These are phyloP conservation scores for Ajuga chamaepitys DNA, from an alignment of 257 asterid species.

Conservation along the genomic window DNA sequence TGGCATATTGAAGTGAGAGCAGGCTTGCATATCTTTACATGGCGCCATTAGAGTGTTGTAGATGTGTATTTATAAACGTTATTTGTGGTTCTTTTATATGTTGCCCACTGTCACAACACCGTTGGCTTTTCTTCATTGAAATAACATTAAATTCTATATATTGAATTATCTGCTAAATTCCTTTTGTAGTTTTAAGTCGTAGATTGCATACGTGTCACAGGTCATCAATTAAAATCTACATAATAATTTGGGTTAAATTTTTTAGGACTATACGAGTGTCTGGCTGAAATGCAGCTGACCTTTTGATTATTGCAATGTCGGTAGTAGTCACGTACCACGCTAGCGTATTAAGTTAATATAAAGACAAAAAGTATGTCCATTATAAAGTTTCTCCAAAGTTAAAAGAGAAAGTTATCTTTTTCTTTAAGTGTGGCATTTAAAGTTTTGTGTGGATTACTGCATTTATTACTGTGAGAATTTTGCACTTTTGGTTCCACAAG, in stretches of 20 bases:
- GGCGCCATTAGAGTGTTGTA: background rate
- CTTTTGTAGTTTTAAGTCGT: conserved; percentile 7
- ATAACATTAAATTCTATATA: background rate
- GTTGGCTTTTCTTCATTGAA: conserved; percentile 6
- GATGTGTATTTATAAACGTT: background rate
- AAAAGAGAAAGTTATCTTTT: conserved; percentile 4
- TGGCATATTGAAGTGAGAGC: conserved; percentile 9
- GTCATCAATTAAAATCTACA: background rate
- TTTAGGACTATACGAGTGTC: conserved; percentile 8
- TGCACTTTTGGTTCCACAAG: too few species aligned
- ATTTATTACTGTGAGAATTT: too few species aligned
- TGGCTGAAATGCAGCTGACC: conserved; percentile 14
- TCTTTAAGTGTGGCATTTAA: background rate
- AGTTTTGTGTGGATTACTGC: background rate
- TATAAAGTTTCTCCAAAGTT: conserved; percentile 12
- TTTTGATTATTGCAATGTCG: background rate
- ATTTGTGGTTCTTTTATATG: background rate
- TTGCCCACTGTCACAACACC: background rate
- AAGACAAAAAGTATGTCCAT: conserved; percentile 2
- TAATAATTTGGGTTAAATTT: background rate
- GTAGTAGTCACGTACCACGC: background rate
- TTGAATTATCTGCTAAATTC: background rate
- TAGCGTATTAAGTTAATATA: background rate
- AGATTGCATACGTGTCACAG: conserved; percentile 7
- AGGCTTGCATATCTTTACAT: conserved; percentile 8